Evolutionary conservation across 768 basidiomycete species (phyloP), one percentile per base, ranked within the genome.

Genomic region (Galerina marginata): DNA sequence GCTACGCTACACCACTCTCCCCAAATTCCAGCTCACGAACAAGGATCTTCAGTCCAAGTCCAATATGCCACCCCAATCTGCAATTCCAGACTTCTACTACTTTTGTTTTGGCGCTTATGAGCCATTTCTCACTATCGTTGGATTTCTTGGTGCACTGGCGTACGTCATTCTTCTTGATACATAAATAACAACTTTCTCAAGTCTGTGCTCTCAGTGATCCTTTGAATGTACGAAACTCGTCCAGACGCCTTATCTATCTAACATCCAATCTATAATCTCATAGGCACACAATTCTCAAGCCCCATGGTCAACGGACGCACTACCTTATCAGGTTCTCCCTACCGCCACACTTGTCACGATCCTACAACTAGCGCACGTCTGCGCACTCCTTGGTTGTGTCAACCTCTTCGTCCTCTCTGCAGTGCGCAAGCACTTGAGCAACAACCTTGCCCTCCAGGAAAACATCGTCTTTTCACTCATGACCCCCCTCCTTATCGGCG

Each of bases 211-310:
- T 58, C 61, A 85, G 83, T 37, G 86, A 91, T 72, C 91, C 90
- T 14, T 81, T 83, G 73, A 76, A 81, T 65, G 89, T 87, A 76
- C 73, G 84, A 68, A 29, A 44, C 56, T 37, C n/a, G 53, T 52
- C 42, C n/a, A 51, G n/a, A 48, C 42, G 20, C 26, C 26, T n/a
- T 25, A 15, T 44, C 9, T 12, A 46, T 47, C 49, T 53, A 12
- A 40, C 9, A 36, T 23, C 46, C 62, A 48, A 62, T 26, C 56
- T 59, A 56, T 40, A 50, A 25, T 43, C 23, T 53, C 56, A 39
- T 68, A 93, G 91, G 83, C 86, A 3, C 87, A 92, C 64, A 89
- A 91, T 68, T 73, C 81, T 46, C 91, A 92, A 73, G 91, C 91
- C 2, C 90, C 91, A 25, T 92, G 91, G 91, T 80, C 86, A 23